These are phyloP conservation scores for Lipomyces mesembrius DNA, from an alignment of 805 yeast genomes.

Conservation along the genomic window DNA sequence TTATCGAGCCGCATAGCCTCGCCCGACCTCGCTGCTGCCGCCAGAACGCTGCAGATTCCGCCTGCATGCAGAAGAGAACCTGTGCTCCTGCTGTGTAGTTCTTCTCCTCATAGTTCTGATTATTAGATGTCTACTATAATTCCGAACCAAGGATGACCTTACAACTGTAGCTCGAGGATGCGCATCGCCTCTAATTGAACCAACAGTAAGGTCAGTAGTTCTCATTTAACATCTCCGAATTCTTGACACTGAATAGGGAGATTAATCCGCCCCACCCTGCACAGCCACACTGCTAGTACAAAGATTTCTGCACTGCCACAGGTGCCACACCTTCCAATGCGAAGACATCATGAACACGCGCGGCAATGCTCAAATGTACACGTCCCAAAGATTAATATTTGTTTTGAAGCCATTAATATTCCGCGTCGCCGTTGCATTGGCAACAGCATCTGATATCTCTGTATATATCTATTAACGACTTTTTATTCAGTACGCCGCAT, in stretches of 20 bases:
- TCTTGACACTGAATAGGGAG: too few relatives aligned
- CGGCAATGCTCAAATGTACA: neutral
- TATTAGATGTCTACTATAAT: too few relatives aligned
- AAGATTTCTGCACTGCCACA: neutral
- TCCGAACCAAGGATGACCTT: too few relatives aligned
- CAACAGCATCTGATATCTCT: neutral
- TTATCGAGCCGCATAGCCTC: neutral
- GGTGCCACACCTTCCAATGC: neutral
- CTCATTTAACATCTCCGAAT: too few relatives aligned
- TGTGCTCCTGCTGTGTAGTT: too few relatives aligned
- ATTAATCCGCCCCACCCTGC: neutral
- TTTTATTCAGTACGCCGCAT: neutral
- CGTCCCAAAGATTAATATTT: too few relatives aligned
- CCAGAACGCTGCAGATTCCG: neutral
- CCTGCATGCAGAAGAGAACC: neutral
- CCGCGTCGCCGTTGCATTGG: neutral
- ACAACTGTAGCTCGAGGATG: too few relatives aligned
- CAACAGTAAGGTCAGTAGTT: too few relatives aligned
- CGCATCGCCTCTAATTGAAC: too few relatives aligned
- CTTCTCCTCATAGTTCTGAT: too few relatives aligned
- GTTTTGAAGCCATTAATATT: too few relatives aligned
- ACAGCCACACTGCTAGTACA: neutral
- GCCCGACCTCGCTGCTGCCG: neutral
- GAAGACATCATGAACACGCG: neutral
- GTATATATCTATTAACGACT: neutral